Conservation (phyloP, 2,329 filamentous ascomycete genomes). For the Chalara sp. region DNA sequence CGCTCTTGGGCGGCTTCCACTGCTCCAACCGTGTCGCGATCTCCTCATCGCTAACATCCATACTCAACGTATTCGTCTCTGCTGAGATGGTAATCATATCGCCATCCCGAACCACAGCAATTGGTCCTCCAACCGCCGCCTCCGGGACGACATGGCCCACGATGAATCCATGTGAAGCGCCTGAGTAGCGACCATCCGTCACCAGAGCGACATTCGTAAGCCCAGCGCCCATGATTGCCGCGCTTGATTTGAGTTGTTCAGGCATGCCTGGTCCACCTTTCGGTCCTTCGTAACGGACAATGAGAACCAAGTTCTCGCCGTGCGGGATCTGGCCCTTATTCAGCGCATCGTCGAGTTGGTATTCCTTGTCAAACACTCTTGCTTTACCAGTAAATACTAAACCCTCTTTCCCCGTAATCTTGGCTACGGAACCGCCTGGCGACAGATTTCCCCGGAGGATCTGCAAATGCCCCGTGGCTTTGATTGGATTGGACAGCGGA, state of each 20-base stretch:
- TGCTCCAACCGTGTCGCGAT: conserved; percentile 53
- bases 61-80: conserved; percentile 62
- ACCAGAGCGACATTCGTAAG: conserved; percentile 84
- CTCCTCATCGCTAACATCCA: conserved; percentile 62
- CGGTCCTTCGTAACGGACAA: conserved; percentile 90
- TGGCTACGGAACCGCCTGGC: conserved; percentile 83
- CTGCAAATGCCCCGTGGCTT: conserved; percentile 78
- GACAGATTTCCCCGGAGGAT: conserved; percentile 84
- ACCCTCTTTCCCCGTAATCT: conserved; percentile 95
- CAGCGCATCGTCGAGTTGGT: conserved; percentile 30
- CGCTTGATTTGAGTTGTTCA: conserved; percentile 82
- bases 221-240: conserved; percentile 88
- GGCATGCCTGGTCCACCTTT: conserved; percentile 95
- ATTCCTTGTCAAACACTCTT: conserved; percentile 53
- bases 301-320: conserved; percentile 76
- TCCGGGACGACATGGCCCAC: conserved; percentile 91
- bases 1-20: conserved; percentile 66
- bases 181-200: conserved; percentile 85
- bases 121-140: conserved; percentile 81
- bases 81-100: conserved; percentile 85
- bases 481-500: conserved; percentile 69
- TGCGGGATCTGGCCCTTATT: conserved; percentile 60
- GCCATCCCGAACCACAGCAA: conserved; percentile 73
- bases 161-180: conserved; percentile 86
- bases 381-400: conserved; percentile 74